Evolutionary conservation across 192 early-diverging fungal genomes (phyloP), one percentile per base, ranked within the genome.

Genomic region (Rhizophagus clarus): DNA sequence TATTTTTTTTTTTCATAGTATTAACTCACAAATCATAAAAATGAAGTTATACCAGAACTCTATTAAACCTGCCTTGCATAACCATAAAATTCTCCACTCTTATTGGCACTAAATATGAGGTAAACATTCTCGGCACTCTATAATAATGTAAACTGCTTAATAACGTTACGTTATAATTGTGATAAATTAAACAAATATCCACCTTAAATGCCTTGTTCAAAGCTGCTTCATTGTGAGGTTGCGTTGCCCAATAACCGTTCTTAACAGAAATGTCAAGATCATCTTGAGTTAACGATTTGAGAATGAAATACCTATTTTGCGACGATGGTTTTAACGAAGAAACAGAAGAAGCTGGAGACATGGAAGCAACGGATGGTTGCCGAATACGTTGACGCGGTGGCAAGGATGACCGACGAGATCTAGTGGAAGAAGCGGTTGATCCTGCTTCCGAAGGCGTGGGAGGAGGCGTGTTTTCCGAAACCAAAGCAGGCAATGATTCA

Each of bases 1-100:
- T 31, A 64, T n/a, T n/a, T n/a, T n/a, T n/a, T n/a, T n/a, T n/a
- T 34, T 34, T 4, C 5, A 79, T 22, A 67, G 40, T 29, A 11
- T 61, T 71, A 17, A 17, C 31, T 29, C 3, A 73, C 14, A 10
- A 31, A 73, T 64, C 5, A 80, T 12, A 79, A 62, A 76, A 40
- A 6, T 28, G 22, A n/a, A 24, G 14, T 45, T 40, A 40, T 11
- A 80, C 7, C 42, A 32, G 40, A 28, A 20, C 1, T 60, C 22
- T 28, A 4, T 2, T 60, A 12, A 15, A 12, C 26, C 80, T 84
- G 83, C 83, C 81, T 79, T 34, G 85, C 87, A 78, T 84, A 88
- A 42, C 87, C 87, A 81, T 86, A 88, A 71, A 88, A 88, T 66
- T 88, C 87, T 6, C 87, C 87, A 64, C 87, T 88, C 74, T 86